Conservation (phyloP, 2,329 filamentous ascomycete species). For the Aspergillus sp. region DNA sequence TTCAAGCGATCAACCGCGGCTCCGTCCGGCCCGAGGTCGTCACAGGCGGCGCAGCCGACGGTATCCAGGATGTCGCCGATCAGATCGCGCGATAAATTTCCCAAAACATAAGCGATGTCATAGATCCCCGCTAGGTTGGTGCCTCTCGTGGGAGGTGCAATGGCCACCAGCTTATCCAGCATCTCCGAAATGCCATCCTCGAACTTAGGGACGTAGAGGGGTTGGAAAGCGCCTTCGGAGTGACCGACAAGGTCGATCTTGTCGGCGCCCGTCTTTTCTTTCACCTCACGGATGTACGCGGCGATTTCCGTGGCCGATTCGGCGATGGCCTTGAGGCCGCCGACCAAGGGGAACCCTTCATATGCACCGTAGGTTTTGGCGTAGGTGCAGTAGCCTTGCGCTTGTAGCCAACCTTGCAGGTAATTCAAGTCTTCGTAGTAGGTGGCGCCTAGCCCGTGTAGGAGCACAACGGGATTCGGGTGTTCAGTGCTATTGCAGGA, state of each 20-base stretch:
- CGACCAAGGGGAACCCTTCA: conserved; percentile 38
- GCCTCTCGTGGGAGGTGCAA: conserved; percentile 40
- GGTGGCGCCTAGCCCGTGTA: conserved; percentile 42
- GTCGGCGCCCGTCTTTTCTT: conserved; percentile 35
- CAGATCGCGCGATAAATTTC: conserved; percentile 26
- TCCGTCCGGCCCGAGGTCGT: conserved; percentile 34
- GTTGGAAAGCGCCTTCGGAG: conserved; percentile 47
- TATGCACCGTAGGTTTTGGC: conserved; percentile 46
- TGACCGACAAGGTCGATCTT: conserved; percentile 48
- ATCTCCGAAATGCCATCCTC: conserved; percentile 29
- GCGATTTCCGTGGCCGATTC: conserved; percentile 45
- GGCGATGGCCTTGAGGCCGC: conserved; percentile 41
- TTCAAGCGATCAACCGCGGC: conserved; percentile 33
- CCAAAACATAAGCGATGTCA: conserved; percentile 30
- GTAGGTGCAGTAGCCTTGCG: conserved; percentile 46
- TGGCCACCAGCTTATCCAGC: conserved; percentile 37
- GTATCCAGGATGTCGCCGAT: conserved; percentile 28
- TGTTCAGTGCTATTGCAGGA: conserved; percentile 30
- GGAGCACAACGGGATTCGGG: conserved; percentile 38
- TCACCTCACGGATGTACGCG: conserved; percentile 41
- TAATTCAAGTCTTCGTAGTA: conserved; percentile 41
- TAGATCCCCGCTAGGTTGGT: conserved; percentile 35
- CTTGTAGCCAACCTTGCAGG: conserved; percentile 39
- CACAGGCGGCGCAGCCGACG: conserved; percentile 37
- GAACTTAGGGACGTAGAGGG: conserved; percentile 45